A percentile compares a stretch with the other conserved stretches of the same genome.
Evolutionary conservation across 495 filamentous ascomycete species (phyloP).

Genomic region (Tetracladium setigerum): DNA sequence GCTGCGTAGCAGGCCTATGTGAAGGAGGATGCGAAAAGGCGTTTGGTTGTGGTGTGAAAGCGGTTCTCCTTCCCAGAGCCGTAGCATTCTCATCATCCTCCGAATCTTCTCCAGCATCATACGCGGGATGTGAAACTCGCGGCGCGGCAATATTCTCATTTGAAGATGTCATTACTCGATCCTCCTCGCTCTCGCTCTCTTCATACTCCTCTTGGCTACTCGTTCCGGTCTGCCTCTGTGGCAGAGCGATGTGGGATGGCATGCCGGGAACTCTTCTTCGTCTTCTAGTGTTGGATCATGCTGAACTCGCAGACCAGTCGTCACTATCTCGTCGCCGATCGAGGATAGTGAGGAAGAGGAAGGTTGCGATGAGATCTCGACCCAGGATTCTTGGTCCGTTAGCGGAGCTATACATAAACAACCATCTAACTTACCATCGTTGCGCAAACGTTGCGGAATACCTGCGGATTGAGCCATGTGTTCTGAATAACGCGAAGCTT

Average conservation of each 20-base stretch:
- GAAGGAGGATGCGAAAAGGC: constrained; percentile 80
- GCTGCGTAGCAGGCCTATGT: constrained; percentile 33
- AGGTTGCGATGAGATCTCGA: constrained; percentile 88
- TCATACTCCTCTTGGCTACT: constrained; percentile 87
- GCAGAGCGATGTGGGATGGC: constrained; percentile 29
- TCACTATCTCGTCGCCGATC: constrained; percentile 79
- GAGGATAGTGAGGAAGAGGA: constrained; percentile 88
- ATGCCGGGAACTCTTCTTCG: constrained; percentile 26
- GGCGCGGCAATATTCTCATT: constrained; percentile 56
- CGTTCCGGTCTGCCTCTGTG: constrained; percentile 40
- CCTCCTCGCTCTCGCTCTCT: constrained; percentile 79
- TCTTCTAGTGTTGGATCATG: constrained; percentile 21
- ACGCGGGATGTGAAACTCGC: constrained; percentile 25
- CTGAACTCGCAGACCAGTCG: constrained; percentile 72
- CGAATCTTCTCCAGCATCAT: constrained; percentile 36
- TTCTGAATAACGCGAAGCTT: constrained; percentile 1
- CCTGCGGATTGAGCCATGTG: constrained; percentile 11
- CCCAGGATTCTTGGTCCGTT: constrained; percentile 75
- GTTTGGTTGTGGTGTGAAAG: constrained; percentile 81
- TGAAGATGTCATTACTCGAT: constrained; percentile 76
- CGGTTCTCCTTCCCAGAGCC: constrained; percentile 56
- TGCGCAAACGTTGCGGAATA: constrained; percentile 19
- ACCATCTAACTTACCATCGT: constrained; percentile 13
- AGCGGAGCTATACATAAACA: background rate
- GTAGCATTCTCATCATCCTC: constrained; percentile 71